Base-by-base conservation (phyloP, 306 rosid genomes). In the Cucurbita pepo region DNA sequence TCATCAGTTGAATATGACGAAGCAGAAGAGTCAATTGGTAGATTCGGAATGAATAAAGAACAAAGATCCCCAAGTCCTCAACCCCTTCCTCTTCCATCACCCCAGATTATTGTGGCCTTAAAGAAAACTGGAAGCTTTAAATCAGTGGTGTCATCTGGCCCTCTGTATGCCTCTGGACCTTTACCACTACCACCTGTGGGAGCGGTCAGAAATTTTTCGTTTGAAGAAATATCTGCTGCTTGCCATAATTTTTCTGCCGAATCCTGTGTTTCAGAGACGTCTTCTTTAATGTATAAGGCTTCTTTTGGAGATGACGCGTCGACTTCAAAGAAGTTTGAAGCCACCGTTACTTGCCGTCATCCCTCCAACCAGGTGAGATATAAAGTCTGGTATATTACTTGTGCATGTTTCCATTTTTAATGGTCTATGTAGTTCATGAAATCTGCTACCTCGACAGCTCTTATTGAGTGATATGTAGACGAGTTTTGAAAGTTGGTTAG, bases 21-120 rank as follows among this genome's bases (percentile, higher is more conserved):
- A 59, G 88, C 74, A 61, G 96, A 91, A 63, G 99, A 94, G 75
- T 75, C 82, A 5, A 90, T 71, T 82, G 58, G 80, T 81, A 85
- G 88, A 60, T 55, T 83, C 15, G 90, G 79, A 64, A 85, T 83
- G 44, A 77, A 78, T 61, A 90, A 85, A 79, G 97, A 94, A 69
- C 94, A 81, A 56, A 83, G 21, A 16, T 57, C 88, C 25, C 82
- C 95, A 19, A 86, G 83, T 75, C 90, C 97, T 22, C 97, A 84
- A 76, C 99, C 99, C 66, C 96, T 95, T 81, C 99, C 99, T 21
- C 97, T 95, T 51, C 99, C 99, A 64, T 91, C 97, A 13, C 91
- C 92, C 61, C 92, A 84, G 73, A 79, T 81, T 47, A 45, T 74
- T 76, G 78, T 75, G 80, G 73, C 78, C 25, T 79, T 95, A 77